phyloP scores from a whole-genome alignment of 2,329 filamentous ascomycete species.

The Acrocalymma vagum region DNA sequence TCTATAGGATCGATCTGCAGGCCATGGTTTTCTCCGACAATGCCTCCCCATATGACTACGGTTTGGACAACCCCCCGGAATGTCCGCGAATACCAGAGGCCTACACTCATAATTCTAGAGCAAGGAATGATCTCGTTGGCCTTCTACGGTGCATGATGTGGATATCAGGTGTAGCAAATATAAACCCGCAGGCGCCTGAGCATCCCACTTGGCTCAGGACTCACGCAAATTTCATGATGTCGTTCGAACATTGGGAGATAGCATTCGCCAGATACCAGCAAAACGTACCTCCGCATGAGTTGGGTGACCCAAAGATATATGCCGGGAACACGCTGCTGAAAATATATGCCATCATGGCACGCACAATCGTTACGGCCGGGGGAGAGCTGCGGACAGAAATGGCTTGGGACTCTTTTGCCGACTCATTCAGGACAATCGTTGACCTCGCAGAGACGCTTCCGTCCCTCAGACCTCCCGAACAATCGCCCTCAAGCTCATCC shows the following conservation, averaged over 20 bases:
- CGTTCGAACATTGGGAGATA: constrained; percentile 28
- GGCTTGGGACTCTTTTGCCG: constrained; percentile 32
- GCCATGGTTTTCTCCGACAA: constrained; percentile 43
- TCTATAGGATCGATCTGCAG: constrained; percentile 39
- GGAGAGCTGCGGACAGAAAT: constrained; percentile 25
- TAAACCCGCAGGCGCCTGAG: constrained; percentile 23
- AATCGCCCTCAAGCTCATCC: constrained; percentile 18
- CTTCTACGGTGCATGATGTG: constrained; percentile 38
- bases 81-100: constrained; percentile 25
- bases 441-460: constrained; percentile 37
- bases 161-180: constrained; percentile 30
- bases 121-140: constrained; percentile 34
- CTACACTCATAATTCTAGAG: constrained; percentile 26
- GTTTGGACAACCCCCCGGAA: constrained; percentile 24
- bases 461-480: constrained; percentile 16
- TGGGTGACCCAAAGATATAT: constrained; percentile 30
- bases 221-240: constrained; percentile 23
- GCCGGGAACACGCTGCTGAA: constrained; percentile 34
- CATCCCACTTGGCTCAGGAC: constrained; percentile 27
- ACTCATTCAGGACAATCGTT: constrained; percentile 31
- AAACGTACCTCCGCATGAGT: constrained; percentile 22
- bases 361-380: constrained; percentile 26
- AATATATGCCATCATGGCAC: constrained; percentile 30
- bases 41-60: constrained; percentile 32
- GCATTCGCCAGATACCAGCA: constrained; percentile 28